Evolutionary conservation across 2,329 filamentous ascomycete species (phyloP), one percentile per base, ranked within the genome.

Genomic region (Pseudogymnoascus sp.): DNA sequence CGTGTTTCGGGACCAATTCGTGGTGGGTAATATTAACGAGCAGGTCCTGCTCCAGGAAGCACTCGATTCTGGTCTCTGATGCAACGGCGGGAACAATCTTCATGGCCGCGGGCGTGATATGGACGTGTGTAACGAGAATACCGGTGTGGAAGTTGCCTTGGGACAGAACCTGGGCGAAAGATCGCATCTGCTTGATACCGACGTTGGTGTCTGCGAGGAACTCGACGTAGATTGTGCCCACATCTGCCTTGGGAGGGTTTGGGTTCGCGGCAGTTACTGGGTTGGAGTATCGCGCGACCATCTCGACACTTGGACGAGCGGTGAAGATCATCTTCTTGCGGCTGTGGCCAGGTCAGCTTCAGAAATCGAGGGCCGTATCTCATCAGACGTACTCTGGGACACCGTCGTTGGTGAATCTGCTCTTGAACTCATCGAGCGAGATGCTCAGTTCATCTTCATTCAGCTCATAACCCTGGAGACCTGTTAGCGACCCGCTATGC

Each of bases 11-110:
- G 31, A 99, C 94, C 61, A 99, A 83, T 77, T 97, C 93, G 78
- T 99, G 94, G 74, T 92, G 90, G 63, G 93, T 97, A 75, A 99
- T 97, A 78, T 99, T 99, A 76, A 99, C 92, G 63, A 97, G 82
- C 69, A 99, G 77, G 76, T 99, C 94, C 74, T 94, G 89, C 80
- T 97, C 94, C 69, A 93, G 84, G 79, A 99, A 99, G 73, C 91
- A 90, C 79, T 99, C 94, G 71, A 97, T 90, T 71, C 89, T 85
- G 61, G 88, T 89, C 73, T 85, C 82, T 64, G 86, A 85, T 68
- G 89, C 84, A 62, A 93, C 85, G 63, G 87, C 86, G 66, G 86
- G 86, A 68, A 96, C 88, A 67, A 92, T 86, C 78, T 95, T 95
- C 74, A 93, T 85, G 37, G 92, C 93, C 64, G 92, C 89, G 29